phyloP scores from a whole-genome alignment of 352 stramenopile species.

The Globisporangium barbulae region DNA sequence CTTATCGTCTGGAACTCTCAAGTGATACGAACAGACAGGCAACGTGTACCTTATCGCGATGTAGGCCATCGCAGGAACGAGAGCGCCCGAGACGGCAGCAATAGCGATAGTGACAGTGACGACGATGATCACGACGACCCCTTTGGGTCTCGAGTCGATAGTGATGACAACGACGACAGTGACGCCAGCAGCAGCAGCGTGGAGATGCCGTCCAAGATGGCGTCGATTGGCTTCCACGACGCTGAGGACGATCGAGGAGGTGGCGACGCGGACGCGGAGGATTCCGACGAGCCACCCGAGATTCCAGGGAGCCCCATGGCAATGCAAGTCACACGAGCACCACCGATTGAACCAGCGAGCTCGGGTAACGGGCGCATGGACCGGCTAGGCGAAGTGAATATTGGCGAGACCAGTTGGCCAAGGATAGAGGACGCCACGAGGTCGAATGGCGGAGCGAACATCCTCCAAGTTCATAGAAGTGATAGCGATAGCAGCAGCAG shows the following conservation, averaged over 20 bases:
- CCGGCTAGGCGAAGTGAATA: not conserved
- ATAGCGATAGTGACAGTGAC: constrained; percentile 19
- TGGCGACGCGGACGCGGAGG: constrained; percentile 21
- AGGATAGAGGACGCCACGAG: not conserved
- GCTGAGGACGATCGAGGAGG: not conserved
- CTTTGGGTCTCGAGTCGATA: not conserved
- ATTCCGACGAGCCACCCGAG: constrained; percentile 56
- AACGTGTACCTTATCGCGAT: too few relatives aligned
- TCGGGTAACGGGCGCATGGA: not conserved
- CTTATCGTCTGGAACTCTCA: not conserved
- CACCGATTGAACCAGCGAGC: not conserved
- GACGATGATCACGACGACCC: not conserved
- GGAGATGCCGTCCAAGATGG: constrained; percentile 13
- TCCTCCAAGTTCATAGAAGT: constrained; percentile 19
- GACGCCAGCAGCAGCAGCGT: constrained; percentile 10
- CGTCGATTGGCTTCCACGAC: constrained; percentile 6
- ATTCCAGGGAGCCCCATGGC: constrained; percentile 64
- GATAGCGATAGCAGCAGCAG: constrained; percentile 1
- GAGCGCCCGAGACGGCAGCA: not conserved
- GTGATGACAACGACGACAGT: constrained; percentile 7
- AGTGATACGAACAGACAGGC: too few relatives aligned
- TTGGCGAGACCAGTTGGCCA: not conserved
- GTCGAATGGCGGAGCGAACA: constrained; percentile 2
- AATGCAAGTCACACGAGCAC: constrained; percentile 16
- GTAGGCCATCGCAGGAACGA: not conserved